Base-by-base conservation (phyloP, 352 stramenopile species). In the Pythium sukuiense region DNA sequence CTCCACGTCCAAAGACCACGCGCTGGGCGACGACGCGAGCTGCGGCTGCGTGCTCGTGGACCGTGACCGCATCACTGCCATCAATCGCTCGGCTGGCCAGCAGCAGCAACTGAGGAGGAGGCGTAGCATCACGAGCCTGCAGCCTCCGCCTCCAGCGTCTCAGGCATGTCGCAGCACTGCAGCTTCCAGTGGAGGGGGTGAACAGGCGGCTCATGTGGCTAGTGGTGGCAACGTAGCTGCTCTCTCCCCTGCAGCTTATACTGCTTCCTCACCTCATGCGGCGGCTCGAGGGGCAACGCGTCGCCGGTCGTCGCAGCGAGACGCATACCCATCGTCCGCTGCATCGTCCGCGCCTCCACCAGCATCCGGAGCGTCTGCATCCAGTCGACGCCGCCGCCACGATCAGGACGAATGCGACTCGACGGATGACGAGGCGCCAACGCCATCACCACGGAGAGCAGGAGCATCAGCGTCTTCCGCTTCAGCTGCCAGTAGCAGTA, bases 1-100 rank as follows among this genome's bases (percentile, higher is more conserved):
- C 49, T 90, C 80, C 4, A 91, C 82, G 1, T 90, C 81, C 12
- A 89, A 88, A 41, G 82, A 92, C 45, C 84, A 92, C 50, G 80
- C 77, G 14, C 65, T 90, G 27, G 80, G 82, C 8, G 78, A 87
- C 9, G 70, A 79, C 49, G 80, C 83, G 13, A 85, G 71, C 24
- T 89, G 82, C 53, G 83, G 76, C 30, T 90, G 83, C 39, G 65
- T 90, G 37, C 63, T 92, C 20, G 77, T 91, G n/a, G 84, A 92
- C 41, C 71, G 73, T n/a, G 78, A 87, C 52, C 72, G 73, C 26
- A 74, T 92, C 24, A 63, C 72, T 2, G 79, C 85, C 29, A 75
- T 92, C 45, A 92, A 92, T 62, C 71, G 77, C 12, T 74, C 74
- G 26, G 61, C 61, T 50, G 68, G 60, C 20, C 56, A 59, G 29